Evolutionary conservation across 2,329 filamentous ascomycete genomes (phyloP), one percentile per base, ranked within the genome.

Genomic region (Hirsutella minnesotensis): DNA sequence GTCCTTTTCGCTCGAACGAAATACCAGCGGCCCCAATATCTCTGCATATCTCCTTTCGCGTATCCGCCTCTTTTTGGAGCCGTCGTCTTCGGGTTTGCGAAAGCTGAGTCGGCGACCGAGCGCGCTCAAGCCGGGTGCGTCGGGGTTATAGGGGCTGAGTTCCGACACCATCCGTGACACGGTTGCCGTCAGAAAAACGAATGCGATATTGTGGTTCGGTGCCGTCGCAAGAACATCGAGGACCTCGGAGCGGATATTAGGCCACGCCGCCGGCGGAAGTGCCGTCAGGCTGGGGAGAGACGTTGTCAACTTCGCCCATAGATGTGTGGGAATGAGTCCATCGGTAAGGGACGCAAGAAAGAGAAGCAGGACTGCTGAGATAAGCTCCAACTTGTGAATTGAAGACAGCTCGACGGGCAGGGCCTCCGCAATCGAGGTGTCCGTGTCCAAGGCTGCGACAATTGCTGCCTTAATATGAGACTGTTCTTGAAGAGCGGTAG

Each of bases 141-240:
- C 69, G 39, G 33, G 55, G 46, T 46, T 68, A 53, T 39, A 20
- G 52, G 71, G 34, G 56, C 58, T 60, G 5, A 79, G 59, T 43
- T 79, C 75, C 1, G 64, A 58, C 2, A 69, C 64, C 1, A 76
- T 63, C 4, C 70, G 67, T 2, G 69, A 64, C 1, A 95, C 70
- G 62, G 88, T 89, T 9, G 85, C 80, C 0, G 83, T 86, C 15
- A 95, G 66, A 49, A 95, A 88, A 2, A 94, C 84, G 55, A 95
- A 94, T 0, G 84, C 83, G 43, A 95, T 89, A 56, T 87, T 92
- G 62, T 94, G 83, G 40, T 82, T 81, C 0, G 87, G 84, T 0
- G 77, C 73, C 2, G 74, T 68, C 0, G 82, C 75, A 2, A 95
- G 71, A 2, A 82, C 73, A 50, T 95, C 89, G 5, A 95, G 75